Evolutionary conservation across 176 grass and related monocot species (phyloP).

Genomic region (Elymus sibiricus): DNA sequence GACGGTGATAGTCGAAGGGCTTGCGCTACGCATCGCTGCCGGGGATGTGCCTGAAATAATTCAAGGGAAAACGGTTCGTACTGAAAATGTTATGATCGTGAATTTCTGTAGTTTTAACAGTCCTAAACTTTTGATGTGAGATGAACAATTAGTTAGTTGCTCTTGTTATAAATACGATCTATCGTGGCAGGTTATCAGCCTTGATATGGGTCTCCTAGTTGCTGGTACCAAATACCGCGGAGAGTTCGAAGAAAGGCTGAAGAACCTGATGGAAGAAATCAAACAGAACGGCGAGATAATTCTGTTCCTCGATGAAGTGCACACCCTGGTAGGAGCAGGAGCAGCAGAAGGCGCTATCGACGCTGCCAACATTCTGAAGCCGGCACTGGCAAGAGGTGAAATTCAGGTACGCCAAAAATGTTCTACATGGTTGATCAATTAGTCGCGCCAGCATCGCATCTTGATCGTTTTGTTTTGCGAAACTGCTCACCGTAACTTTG

Average conservation of each 20-base stretch:
- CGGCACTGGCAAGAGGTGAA: conserved; percentile 88
- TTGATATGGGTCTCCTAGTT: conserved; percentile 83
- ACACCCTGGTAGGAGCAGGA: conserved; percentile 90
- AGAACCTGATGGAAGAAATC: conserved; percentile 94
- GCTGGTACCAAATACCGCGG: conserved; percentile 92
- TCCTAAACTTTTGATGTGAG: no score
- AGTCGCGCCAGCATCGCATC: not conserved
- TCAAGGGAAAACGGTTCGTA: conserved; percentile 66
- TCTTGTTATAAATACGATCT: not conserved
- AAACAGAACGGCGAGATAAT: conserved; percentile 91
- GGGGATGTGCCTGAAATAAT: conserved; percentile 94
- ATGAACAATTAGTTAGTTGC: not conserved
- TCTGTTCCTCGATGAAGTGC: conserved; percentile 90
- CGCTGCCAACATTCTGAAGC: conserved; percentile 91
- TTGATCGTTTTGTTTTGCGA: no score
- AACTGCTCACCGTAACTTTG: not conserved
- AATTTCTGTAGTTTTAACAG: not conserved
- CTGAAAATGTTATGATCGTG: not conserved
- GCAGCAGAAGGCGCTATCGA: conserved; percentile 87
- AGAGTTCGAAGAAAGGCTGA: conserved; percentile 94
- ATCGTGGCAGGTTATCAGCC: conserved; percentile 62
- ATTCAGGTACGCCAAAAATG: conserved; percentile 52
- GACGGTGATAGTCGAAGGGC: conserved; percentile 90
- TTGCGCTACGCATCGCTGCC: conserved; percentile 69
- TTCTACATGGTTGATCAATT: not conserved